A percentile compares a stretch with the other conserved stretches of the same genome.
Evolutionary conservation across 129 eudicot species (phyloP).

Genomic region (Saposhnikovia divaricata): DNA sequence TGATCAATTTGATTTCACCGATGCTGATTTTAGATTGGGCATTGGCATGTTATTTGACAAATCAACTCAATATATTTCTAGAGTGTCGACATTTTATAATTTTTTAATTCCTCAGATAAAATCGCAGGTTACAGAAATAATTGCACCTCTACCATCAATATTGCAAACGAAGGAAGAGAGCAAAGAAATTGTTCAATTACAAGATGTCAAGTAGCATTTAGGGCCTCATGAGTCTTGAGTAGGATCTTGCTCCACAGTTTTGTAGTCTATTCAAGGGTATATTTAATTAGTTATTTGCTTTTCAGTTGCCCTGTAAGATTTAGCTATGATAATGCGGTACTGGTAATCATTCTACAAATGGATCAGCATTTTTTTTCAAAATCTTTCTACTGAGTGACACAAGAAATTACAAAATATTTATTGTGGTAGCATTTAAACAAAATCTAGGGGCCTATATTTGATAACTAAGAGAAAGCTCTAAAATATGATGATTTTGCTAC

Average conservation of each 20-base stretch:
- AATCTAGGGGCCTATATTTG: too few relatives aligned
- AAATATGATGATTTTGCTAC: too few relatives aligned
- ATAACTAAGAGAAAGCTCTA: too few relatives aligned
- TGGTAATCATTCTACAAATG: too few relatives aligned
- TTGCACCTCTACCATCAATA: constrained; percentile 10
- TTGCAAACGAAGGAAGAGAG: constrained; percentile 3
- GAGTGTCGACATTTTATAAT: too few relatives aligned
- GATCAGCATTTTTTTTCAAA: too few relatives aligned
- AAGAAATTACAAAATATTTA: too few relatives aligned
- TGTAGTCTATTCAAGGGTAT: neutral
- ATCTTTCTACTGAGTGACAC: too few relatives aligned
- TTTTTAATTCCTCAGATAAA: neutral
- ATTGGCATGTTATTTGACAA: neutral
- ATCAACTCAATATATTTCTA: neutral
- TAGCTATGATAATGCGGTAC: too few relatives aligned
- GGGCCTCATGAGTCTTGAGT: neutral
- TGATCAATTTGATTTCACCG: neutral
- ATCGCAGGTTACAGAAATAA: constrained; percentile 4
- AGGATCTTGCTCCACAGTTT: neutral
- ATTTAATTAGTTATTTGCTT: too few relatives aligned
- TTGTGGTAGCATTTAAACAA: too few relatives aligned
- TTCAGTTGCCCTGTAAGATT: neutral
- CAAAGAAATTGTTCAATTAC: neutral
- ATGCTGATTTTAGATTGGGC: neutral
- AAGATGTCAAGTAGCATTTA: neutral